A percentile compares a stretch with the other conserved stretches of the same genome.
These are phyloP conservation scores for Dioszegia crocea DNA, from an alignment of 768 basidiomycete species.

Conservation along the genomic window DNA sequence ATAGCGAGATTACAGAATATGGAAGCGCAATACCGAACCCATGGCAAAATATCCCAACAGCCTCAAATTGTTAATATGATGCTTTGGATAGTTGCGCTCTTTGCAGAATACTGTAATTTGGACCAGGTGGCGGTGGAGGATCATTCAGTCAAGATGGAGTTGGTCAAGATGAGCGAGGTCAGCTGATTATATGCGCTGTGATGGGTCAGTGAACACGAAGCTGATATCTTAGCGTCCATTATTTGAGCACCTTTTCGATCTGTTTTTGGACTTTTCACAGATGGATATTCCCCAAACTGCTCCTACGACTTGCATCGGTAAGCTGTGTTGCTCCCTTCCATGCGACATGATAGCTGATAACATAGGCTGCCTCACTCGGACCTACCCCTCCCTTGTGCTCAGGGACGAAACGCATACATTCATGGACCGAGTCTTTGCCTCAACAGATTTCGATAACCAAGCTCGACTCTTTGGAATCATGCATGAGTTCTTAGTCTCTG, in stretches of 20 bases:
- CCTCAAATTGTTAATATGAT: slow-evolving; percentile 54
- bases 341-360: not conserved
- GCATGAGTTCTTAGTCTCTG: slow-evolving; percentile 83
- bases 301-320: slow-evolving; percentile 77
- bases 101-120: slow-evolving; percentile 85
- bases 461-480: slow-evolving; percentile 77
- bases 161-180: slow-evolving; percentile 58
- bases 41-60: slow-evolving; percentile 26
- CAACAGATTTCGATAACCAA: slow-evolving; percentile 66
- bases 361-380: slow-evolving; percentile 82
- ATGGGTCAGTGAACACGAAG: not conserved
- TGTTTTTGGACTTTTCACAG: slow-evolving; percentile 67
- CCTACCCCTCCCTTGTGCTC: slow-evolving; percentile 87
- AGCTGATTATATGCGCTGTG: not conserved
- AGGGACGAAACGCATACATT: slow-evolving; percentile 69
- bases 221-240: slow-evolving; percentile 59
- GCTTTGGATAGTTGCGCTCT: slow-evolving; percentile 75
- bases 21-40: slow-evolving; percentile 55
- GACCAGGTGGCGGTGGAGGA: slow-evolving; percentile 66
- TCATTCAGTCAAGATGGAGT: slow-evolving; percentile 54
- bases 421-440: slow-evolving; percentile 84
- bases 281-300: slow-evolving; percentile 59
- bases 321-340: slow-evolving; percentile 21
- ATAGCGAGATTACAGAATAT: slow-evolving; percentile 54
- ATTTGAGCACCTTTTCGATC: slow-evolving; percentile 74